phyloP scores from a whole-genome alignment of 257 asterid species.

The Scutellaria barbata region DNA sequence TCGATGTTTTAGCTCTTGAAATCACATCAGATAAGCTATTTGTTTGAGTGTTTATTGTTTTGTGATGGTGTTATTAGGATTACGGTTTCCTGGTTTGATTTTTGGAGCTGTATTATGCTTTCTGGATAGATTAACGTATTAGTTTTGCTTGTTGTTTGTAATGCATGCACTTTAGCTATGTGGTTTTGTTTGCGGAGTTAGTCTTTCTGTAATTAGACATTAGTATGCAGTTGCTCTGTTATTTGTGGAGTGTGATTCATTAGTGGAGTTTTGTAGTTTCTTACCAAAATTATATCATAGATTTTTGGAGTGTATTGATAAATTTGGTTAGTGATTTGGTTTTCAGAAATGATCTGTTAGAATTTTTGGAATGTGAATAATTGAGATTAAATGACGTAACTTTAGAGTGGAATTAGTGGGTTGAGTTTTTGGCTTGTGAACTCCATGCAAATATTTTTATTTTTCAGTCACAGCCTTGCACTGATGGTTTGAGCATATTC shows the following conservation, averaged over 20 bases:
- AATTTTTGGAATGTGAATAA: neutral
- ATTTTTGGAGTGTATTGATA: neutral
- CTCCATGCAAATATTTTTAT: neutral
- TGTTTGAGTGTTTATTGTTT: too few relatives aligned
- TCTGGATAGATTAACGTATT: too few relatives aligned
- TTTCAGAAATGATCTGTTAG: neutral
- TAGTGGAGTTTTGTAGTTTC: neutral
- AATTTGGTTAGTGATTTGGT: neutral
- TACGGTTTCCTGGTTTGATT: too few relatives aligned
- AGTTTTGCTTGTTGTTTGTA: too few relatives aligned
- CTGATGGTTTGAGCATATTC: slow-evolving; percentile 3
- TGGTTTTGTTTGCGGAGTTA: neutral
- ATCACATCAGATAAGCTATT: neutral
- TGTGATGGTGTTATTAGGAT: too few relatives aligned
- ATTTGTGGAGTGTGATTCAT: neutral
- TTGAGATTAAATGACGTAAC: neutral
- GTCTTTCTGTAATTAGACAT: neutral
- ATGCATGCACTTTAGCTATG: slow-evolving; percentile 8
- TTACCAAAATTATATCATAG: neutral
- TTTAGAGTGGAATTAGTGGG: neutral
- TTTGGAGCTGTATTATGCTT: too few relatives aligned
- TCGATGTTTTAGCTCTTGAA: neutral
- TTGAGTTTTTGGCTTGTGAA: neutral
- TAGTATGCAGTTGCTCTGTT: neutral
- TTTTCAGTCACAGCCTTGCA: neutral